Evolutionary conservation across 2,329 filamentous ascomycete species (phyloP).

Genomic region (Colletotrichum filicis): DNA sequence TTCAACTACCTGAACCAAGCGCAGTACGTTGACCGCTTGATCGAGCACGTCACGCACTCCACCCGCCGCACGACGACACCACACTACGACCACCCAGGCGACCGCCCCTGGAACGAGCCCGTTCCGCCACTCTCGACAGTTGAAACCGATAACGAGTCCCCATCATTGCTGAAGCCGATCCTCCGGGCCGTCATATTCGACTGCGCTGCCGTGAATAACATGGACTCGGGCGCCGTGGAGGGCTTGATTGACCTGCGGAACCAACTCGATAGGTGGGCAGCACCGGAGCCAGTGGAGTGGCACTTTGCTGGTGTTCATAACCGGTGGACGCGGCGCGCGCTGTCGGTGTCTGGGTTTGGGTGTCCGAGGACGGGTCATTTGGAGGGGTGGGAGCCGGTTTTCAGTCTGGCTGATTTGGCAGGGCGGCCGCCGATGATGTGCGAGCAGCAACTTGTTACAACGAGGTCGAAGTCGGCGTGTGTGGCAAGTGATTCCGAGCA

Average conservation of each 20-base stretch:
- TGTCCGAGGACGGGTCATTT: conserved; percentile 41
- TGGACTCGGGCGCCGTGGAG: conserved; percentile 68
- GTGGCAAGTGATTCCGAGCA: neutral
- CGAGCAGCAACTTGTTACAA: accelerated
- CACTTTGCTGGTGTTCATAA: conserved; percentile 65
- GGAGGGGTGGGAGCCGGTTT: conserved; percentile 28
- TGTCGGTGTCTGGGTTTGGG: conserved; percentile 67
- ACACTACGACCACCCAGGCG: conserved; percentile 25
- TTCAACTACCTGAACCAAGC: conserved; percentile 68
- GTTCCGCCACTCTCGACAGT: conserved; percentile 42
- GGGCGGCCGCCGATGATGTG: conserved; percentile 9
- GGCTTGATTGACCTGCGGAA: conserved; percentile 65
- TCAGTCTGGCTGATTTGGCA: conserved; percentile 38
- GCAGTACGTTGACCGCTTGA: conserved; percentile 61
- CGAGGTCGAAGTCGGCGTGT: neutral
- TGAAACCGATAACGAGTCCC: neutral
- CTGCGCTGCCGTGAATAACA: conserved; percentile 64
- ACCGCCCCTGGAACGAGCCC: conserved; percentile 67
- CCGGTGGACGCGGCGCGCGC: conserved; percentile 66
- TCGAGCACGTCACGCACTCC: conserved; percentile 53
- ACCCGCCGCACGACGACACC: conserved; percentile 48
- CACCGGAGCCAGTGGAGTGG: conserved; percentile 59
- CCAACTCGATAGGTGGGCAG: conserved; percentile 64
- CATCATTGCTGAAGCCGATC: conserved; percentile 44
- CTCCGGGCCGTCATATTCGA: conserved; percentile 67